A percentile compares a stretch with the other conserved stretches of the same genome.
phyloP scores from a whole-genome alignment of 345 rosid species.

The Mangifera indica region DNA sequence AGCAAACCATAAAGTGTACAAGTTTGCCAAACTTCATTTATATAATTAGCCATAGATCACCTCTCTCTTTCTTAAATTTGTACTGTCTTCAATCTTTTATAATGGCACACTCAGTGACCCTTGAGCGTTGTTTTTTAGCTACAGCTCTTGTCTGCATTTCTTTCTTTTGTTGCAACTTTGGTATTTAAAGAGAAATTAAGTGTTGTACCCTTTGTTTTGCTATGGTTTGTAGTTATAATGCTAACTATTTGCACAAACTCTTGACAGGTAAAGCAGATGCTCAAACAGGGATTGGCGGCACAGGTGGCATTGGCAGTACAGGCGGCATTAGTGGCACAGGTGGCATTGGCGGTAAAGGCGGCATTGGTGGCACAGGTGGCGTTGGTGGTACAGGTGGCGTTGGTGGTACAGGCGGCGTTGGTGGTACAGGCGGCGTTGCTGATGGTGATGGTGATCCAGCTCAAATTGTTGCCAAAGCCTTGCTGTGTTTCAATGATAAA shows the following conservation, averaged over 20 bases:
- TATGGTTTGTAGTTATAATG: not conserved
- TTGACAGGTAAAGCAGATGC: slow-evolving; percentile 45
- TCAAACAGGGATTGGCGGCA: slow-evolving; percentile 11
- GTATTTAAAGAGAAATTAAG: slow-evolving; percentile 20
- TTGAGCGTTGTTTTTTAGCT: slow-evolving; percentile 30
- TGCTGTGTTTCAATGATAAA: slow-evolving; percentile 71
- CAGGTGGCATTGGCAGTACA: not conserved
- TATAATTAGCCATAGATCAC: slow-evolving; percentile 23
- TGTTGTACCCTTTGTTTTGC: not conserved
- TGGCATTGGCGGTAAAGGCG: slow-evolving; percentile 11
- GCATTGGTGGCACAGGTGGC: not conserved
- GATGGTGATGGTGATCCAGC: slow-evolving; percentile 37
- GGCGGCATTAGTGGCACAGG: slow-evolving; percentile 4
- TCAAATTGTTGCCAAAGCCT: slow-evolving; percentile 62
- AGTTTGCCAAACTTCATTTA: slow-evolving; percentile 13
- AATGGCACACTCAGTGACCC: slow-evolving; percentile 42
- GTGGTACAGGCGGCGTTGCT: not conserved
- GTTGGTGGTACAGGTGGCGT: not conserved
- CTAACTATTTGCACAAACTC: slow-evolving; percentile 19
- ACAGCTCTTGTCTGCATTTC: slow-evolving; percentile 27
- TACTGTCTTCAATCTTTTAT: slow-evolving; percentile 16
- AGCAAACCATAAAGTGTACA: slow-evolving; percentile 9
- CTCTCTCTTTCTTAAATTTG: slow-evolving; percentile 19
- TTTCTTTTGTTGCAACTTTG: slow-evolving; percentile 34
- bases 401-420: not conserved